Percentiles rank a stretch among this genome's conserved stretches.
Conservation (phyloP, 371 early-diverging fungal species). For the Fennellomyces sp. region DNA sequence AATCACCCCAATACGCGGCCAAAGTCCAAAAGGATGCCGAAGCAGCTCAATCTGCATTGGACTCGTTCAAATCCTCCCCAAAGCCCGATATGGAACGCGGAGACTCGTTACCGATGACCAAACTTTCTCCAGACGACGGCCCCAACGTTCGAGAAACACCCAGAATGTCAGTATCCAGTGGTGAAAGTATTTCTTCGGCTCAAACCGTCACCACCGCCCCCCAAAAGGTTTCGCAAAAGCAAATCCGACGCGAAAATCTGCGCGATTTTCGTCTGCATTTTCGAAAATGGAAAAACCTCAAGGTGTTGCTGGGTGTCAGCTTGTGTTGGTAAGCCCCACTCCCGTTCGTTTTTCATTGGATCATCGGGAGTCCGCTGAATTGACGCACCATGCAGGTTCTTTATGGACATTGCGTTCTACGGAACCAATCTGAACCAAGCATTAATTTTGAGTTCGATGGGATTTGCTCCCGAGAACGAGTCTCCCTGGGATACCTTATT, state of each 20-base stretch:
- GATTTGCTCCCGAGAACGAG: slow-evolving; percentile 28
- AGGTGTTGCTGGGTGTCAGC: slow-evolving; percentile 18
- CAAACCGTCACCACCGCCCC: not conserved
- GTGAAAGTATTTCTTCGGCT: not conserved
- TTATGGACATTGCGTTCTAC: slow-evolving; percentile 39
- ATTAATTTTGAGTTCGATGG: slow-evolving; percentile 48
- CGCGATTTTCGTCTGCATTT: slow-evolving; percentile 20
- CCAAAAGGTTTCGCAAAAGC: slow-evolving; percentile 5
- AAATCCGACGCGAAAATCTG: slow-evolving; percentile 13
- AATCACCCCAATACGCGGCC: slow-evolving; percentile 65
- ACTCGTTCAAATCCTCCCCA: slow-evolving; percentile 2
- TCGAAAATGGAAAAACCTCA: slow-evolving; percentile 17
- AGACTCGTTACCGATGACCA: not conserved
- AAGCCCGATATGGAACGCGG: not conserved
- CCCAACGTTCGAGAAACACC: no score
- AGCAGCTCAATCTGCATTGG: slow-evolving; percentile 34
- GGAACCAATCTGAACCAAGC: slow-evolving; percentile 60
- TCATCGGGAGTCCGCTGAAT: not conserved
- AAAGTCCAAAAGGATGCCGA: slow-evolving; percentile 49
- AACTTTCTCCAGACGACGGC: not conserved
- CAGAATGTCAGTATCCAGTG: no score
- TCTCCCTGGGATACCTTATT: slow-evolving; percentile 39
- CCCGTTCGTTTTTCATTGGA: not conserved
- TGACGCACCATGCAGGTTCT: slow-evolving; percentile 7
- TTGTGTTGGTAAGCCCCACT: slow-evolving; percentile 10